Evolutionary conservation across 495 filamentous ascomycete species (phyloP).

Genomic region (Symbiotaphrina buchneri): DNA sequence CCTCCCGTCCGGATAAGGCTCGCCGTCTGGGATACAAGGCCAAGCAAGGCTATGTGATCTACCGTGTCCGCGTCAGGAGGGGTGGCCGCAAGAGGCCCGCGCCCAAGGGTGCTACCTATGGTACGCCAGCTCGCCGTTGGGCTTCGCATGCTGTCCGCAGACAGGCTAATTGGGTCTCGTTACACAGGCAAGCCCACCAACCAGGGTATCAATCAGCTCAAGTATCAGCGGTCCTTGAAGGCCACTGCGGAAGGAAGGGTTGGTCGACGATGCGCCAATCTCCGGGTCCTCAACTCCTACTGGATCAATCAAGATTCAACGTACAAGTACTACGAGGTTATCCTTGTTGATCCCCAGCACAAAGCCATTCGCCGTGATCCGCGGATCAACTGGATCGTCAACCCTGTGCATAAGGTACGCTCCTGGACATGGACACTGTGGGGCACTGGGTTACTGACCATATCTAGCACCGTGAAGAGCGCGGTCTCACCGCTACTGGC

Average conservation of each 20-base stretch:
- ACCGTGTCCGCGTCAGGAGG: constrained; percentile 90
- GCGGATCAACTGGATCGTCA: constrained; percentile 99
- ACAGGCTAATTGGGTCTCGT: constrained; percentile 3
- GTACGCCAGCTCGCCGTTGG: constrained; percentile 23
- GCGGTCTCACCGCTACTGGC: constrained; percentile 90
- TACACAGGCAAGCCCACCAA: constrained; percentile 91
- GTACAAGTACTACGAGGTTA: constrained; percentile 99
- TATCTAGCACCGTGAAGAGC: constrained; percentile 67
- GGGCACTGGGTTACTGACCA: constrained; percentile 9
- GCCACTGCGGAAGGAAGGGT: constrained; percentile 99
- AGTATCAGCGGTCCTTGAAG: constrained; percentile 97
- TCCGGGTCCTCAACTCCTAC: constrained; percentile 99
- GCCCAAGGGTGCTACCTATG: constrained; percentile 96
- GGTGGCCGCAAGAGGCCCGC: constrained; percentile 93
- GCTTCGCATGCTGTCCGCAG: neutral
- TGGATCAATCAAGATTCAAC: constrained; percentile 99
- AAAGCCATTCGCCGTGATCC: constrained; percentile 98
- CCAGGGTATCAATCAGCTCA: constrained; percentile 99
- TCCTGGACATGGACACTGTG: too few relatives aligned
- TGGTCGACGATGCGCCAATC: constrained; percentile 91
- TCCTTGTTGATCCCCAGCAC: constrained; percentile 98
- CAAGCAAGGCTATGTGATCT: constrained; percentile 99
- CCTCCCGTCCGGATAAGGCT: constrained; percentile 97
- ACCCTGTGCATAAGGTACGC: constrained; percentile 81
- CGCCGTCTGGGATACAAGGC: constrained; percentile 99